phyloP scores from a whole-genome alignment of 1,284 basidiomycete genomes.

The Trichosporon faecale region DNA sequence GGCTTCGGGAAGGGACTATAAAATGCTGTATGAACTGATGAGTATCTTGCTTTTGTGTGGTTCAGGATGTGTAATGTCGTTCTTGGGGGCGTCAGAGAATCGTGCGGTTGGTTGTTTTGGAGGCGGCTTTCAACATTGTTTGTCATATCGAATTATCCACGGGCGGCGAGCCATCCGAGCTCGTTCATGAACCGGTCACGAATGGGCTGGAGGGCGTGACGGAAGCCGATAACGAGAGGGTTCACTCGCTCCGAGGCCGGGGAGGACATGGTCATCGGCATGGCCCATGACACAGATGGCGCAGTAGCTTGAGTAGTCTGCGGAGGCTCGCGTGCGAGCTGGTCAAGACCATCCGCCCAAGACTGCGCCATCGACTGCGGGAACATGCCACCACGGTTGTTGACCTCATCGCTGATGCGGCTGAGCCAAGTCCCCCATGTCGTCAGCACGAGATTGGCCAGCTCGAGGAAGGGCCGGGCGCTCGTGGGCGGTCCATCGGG shows the following conservation, averaged over 20 bases:
- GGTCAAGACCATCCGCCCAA: constrained; percentile 39
- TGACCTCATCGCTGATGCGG: constrained; percentile 39
- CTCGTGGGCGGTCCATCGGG: constrained; percentile 27
- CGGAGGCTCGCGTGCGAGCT: constrained; percentile 19
- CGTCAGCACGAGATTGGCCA: constrained; percentile 37
- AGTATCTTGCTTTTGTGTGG: constrained; percentile 1
- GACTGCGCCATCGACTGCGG: constrained; percentile 33
- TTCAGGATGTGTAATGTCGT: neutral
- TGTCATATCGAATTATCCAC: neutral
- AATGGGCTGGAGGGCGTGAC: constrained; percentile 33
- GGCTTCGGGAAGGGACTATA: neutral
- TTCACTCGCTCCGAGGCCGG: constrained; percentile 3
- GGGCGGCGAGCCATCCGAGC: constrained; percentile 40
- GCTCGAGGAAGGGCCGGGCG: constrained; percentile 31
- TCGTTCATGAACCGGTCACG: constrained; percentile 34
- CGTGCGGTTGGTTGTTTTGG: neutral
- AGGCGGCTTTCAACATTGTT: neutral
- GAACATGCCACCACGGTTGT: constrained; percentile 46
- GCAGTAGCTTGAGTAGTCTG: neutral
- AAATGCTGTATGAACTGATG: constrained; percentile 1
- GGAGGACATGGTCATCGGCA: constrained; percentile 14
- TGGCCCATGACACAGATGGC: constrained; percentile 20
- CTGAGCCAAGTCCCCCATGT: constrained; percentile 40
- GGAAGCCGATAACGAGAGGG: constrained; percentile 33
- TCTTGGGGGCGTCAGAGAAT: neutral